A percentile compares a stretch with the other conserved stretches of the same genome.
phyloP scores from a whole-genome alignment of 345 rosid species.

The Schrenkiella parvula region DNA sequence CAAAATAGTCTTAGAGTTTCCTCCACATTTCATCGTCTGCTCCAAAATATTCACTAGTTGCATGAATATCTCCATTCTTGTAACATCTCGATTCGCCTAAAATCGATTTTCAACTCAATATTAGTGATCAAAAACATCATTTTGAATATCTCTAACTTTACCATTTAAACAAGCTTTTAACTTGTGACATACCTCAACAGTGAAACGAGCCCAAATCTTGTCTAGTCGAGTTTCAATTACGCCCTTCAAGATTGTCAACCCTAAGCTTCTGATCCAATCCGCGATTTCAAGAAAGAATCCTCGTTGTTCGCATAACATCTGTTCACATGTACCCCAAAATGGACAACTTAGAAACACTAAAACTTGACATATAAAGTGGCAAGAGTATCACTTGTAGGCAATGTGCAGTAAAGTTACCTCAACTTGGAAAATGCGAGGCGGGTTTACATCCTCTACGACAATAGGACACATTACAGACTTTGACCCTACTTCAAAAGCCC shows the following conservation, averaged over 20 bases:
- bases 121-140: neutral
- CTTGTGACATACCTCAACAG: constrained; percentile 64
- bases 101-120: neutral
- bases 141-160: neutral
- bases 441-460: constrained; percentile 86
- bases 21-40: constrained; percentile 58
- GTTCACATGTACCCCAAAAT: neutral
- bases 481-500: constrained; percentile 98
- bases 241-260: constrained; percentile 93
- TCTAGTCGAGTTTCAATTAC: constrained; percentile 74
- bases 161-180: neutral
- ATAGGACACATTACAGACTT: constrained; percentile 87
- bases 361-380: neutral
- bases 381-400: neutral
- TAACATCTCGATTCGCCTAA: constrained; percentile 87
- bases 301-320: constrained; percentile 96
- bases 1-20: constrained; percentile 36
- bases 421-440: constrained; percentile 86
- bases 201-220: constrained; percentile 89
- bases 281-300: constrained; percentile 96
- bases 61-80: constrained; percentile 92
- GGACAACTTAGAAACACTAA: neutral
- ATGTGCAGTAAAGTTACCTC: constrained; percentile 45
- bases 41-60: constrained; percentile 78
- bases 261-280: constrained; percentile 80